Percentiles rank a stretch among this genome's conserved stretches.
Evolutionary conservation across 176 grass and related monocot genomes (phyloP).

Genomic region (Phoenix roebelenii): DNA sequence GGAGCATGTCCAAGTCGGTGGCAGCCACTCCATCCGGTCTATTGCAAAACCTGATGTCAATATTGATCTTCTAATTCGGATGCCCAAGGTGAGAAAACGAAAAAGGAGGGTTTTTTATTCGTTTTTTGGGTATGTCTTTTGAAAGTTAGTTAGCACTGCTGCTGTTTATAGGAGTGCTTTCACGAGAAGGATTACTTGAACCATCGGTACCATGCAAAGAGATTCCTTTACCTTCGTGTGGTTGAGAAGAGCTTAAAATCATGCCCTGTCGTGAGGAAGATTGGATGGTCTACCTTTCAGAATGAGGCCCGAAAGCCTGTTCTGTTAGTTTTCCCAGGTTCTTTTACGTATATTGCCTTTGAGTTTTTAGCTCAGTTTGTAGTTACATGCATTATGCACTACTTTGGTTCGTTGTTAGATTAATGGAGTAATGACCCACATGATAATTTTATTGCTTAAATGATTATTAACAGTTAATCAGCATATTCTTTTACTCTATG

Average conservation of each 20-base stretch:
- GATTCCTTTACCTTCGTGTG: constrained; percentile 69
- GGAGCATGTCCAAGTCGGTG: constrained; percentile 39
- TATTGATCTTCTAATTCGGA: constrained; percentile 62
- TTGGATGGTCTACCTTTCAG: constrained; percentile 74
- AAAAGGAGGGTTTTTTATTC: background rate
- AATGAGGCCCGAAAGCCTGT: constrained; percentile 84
- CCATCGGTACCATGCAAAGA: constrained; percentile 88
- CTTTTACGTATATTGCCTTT: background rate
- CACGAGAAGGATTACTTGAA: constrained; percentile 92
- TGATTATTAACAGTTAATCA: no score
- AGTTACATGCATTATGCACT: no score
- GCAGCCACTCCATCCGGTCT: constrained; percentile 46
- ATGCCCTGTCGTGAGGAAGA: constrained; percentile 31
- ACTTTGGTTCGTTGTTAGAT: no score
- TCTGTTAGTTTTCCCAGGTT: constrained; percentile 83
- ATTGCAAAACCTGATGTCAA: constrained; percentile 58
- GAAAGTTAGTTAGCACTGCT: constrained; percentile 16
- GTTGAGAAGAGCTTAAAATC: constrained; percentile 61
- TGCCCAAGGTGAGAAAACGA: constrained; percentile 57
- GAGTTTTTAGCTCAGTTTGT: no score
- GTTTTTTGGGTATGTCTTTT: background rate
- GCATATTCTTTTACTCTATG: no score
- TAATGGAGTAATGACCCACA: no score
- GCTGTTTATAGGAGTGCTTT: constrained; percentile 69
- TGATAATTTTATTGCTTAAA: no score